A percentile compares a stretch with the other conserved stretches of the same genome.
Conservation (phyloP, 1,139 yeast genomes). For the Lodderomyces metapsilosis region DNA sequence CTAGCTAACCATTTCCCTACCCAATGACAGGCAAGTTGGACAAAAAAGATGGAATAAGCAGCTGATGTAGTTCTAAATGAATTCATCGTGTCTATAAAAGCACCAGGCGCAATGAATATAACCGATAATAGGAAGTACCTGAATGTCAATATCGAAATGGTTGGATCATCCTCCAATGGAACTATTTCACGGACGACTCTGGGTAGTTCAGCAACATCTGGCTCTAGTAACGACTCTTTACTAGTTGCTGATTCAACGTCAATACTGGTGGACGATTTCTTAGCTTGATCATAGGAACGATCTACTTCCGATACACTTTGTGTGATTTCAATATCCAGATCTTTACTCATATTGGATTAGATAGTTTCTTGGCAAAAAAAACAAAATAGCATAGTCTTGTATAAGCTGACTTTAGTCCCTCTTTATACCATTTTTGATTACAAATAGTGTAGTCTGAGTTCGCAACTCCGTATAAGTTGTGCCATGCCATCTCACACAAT, state of each 20-base stretch:
- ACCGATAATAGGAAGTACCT: slow-evolving; percentile 38
- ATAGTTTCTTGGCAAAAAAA: not conserved
- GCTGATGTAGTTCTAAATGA: slow-evolving; percentile 49
- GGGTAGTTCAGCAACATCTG: slow-evolving; percentile 25
- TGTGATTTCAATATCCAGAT: slow-evolving; percentile 1
- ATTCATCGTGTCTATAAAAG: slow-evolving; percentile 48
- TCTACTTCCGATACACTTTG: slow-evolving; percentile 2
- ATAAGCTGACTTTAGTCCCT: not conserved
- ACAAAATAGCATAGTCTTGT: not conserved
- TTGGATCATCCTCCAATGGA: slow-evolving; percentile 36
- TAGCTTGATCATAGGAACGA: not conserved
- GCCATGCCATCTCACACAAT: not conserved
- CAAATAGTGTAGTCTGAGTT: not conserved
- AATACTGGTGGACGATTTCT: not conserved
- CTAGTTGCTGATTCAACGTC: slow-evolving; percentile 2
- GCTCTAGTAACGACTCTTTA: slow-evolving; percentile 9
- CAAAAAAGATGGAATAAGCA: slow-evolving; percentile 46
- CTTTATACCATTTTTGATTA: not conserved
- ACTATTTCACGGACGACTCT: slow-evolving; percentile 33
- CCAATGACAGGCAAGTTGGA: slow-evolving; percentile 45
- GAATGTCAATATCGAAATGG: slow-evolving; percentile 39
- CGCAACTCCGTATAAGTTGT: not conserved
- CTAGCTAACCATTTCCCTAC: slow-evolving; percentile 40
- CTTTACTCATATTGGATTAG: not conserved
- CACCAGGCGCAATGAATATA: slow-evolving; percentile 46